Conservation (phyloP, 1,139 yeast genomes). For the Protomyces lactucae-debilis region DNA sequence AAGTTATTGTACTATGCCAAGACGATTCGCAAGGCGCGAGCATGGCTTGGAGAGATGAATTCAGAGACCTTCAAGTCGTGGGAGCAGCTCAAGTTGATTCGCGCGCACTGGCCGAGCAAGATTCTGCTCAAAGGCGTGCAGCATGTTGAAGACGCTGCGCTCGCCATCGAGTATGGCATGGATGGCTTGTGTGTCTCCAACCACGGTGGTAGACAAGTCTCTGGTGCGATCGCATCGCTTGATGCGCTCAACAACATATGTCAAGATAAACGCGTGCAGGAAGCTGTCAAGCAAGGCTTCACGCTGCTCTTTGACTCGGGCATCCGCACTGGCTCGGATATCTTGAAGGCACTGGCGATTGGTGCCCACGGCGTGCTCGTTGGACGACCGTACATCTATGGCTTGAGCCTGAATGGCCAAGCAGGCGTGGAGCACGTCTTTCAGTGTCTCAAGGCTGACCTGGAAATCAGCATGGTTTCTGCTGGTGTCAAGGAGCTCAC, state of each 20-base stretch:
- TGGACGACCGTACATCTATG: conserved; percentile 70
- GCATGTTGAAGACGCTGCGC: conserved; percentile 58
- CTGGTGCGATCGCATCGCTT: conserved; percentile 61
- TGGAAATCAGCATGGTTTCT: conserved; percentile 32
- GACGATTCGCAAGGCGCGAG: conserved; percentile 19
- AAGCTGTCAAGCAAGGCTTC: conserved; percentile 41
- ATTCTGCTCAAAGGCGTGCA: conserved; percentile 67
- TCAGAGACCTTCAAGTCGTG: conserved; percentile 27
- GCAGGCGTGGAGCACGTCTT: conserved; percentile 61
- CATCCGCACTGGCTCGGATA: conserved; percentile 65
- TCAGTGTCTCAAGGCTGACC: conserved; percentile 32
- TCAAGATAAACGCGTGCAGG: conserved; percentile 41
- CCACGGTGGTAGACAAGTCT: conserved; percentile 80
- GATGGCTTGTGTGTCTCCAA: conserved; percentile 67
- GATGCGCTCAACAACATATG: conserved; percentile 62
- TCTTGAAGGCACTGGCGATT: conserved; percentile 63
- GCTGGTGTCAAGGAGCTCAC: conserved; percentile 28
- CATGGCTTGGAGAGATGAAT: conserved; percentile 25
- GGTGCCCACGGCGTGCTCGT: conserved; percentile 76
- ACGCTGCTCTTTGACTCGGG: conserved; percentile 72
- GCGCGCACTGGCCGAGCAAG: conserved; percentile 42
- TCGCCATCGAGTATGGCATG: conserved; percentile 58
- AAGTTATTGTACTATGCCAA: conserved; percentile 19
- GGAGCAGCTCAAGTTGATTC: conserved; percentile 31
- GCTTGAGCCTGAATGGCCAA: conserved; percentile 68